Evolutionary conservation across 2,329 filamentous ascomycete species (phyloP).

Genomic region (Cytospora schulzeri): DNA sequence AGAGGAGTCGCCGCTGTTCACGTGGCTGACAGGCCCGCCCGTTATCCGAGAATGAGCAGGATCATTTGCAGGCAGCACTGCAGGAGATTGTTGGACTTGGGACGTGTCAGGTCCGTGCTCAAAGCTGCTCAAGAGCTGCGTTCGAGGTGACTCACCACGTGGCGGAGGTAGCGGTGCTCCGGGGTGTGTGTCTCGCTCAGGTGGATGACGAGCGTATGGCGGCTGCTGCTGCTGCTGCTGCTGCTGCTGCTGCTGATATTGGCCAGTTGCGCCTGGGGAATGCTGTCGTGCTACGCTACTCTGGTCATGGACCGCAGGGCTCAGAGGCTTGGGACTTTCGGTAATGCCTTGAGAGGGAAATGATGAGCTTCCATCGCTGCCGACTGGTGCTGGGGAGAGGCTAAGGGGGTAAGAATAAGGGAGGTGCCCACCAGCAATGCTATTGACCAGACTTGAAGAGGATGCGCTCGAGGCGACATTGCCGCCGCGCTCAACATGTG

Average conservation of each 20-base stretch:
- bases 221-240: conserved; percentile 52
- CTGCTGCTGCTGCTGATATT: conserved; percentile 58
- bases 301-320: conserved; percentile 60
- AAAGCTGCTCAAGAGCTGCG: conserved; percentile 44
- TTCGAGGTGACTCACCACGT: conserved; percentile 43
- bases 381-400: conserved; percentile 49
- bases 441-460: conserved; percentile 53
- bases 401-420: background rate
- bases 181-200: conserved; percentile 59
- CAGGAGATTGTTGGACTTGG: conserved; percentile 16
- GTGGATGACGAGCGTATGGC: conserved; percentile 59
- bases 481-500: conserved; percentile 56
- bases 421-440: conserved; percentile 42
- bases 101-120: conserved; percentile 14
- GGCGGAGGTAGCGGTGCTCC: conserved; percentile 42
- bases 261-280: conserved; percentile 67
- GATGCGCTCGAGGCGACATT: conserved; percentile 55
- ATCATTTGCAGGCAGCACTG: conserved; percentile 13
- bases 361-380: conserved; percentile 49
- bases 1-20: conserved; percentile 57
- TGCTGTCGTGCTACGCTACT: conserved; percentile 53
- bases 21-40: conserved; percentile 46
- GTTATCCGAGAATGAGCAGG: conserved; percentile 42
- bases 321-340: conserved; percentile 84
- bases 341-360: conserved; percentile 78